These are phyloP conservation scores for Tetraselmis striata DNA, from an alignment of 139 green algal species.

Conservation along the genomic window DNA sequence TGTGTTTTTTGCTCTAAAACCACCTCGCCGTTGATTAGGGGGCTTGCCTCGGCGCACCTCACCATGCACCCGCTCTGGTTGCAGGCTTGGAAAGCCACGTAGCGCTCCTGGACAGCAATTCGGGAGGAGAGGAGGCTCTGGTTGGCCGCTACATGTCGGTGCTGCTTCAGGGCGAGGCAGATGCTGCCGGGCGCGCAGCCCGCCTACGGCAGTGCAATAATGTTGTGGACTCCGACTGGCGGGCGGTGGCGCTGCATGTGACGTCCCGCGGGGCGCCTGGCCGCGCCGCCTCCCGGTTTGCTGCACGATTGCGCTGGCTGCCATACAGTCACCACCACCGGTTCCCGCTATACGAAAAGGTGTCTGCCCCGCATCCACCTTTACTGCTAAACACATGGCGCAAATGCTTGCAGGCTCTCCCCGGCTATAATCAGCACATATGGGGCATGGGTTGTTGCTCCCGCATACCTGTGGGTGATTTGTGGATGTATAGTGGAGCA, in stretches of 20 bases:
- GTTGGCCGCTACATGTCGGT: not conserved
- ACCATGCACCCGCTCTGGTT: too few relatives aligned
- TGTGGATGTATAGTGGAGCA: too few relatives aligned
- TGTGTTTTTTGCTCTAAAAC: not conserved
- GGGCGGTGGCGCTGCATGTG: not conserved
- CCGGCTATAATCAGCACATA: too few relatives aligned
- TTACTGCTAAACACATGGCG: not conserved
- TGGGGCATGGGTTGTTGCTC: too few relatives aligned
- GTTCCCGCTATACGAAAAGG: not conserved
- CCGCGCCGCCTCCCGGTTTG: not conserved
- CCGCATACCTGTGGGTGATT: too few relatives aligned
- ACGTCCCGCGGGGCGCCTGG: not conserved
- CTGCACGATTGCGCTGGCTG: not conserved
- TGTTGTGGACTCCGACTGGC: not conserved
- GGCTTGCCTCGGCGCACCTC: too few relatives aligned
- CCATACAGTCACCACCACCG: not conserved
- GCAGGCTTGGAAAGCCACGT: not conserved
- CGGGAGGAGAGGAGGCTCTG: not conserved
- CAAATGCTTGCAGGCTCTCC: too few relatives aligned
- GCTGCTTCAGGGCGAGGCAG: not conserved
- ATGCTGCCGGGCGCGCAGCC: not conserved
- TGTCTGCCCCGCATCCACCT: not conserved
- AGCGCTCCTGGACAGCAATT: not conserved
- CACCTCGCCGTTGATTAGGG: not conserved
- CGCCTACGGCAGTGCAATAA: not conserved